Conservation (phyloP, 2,329 filamentous ascomycete species). For the Chaetomium olivaceum region DNA sequence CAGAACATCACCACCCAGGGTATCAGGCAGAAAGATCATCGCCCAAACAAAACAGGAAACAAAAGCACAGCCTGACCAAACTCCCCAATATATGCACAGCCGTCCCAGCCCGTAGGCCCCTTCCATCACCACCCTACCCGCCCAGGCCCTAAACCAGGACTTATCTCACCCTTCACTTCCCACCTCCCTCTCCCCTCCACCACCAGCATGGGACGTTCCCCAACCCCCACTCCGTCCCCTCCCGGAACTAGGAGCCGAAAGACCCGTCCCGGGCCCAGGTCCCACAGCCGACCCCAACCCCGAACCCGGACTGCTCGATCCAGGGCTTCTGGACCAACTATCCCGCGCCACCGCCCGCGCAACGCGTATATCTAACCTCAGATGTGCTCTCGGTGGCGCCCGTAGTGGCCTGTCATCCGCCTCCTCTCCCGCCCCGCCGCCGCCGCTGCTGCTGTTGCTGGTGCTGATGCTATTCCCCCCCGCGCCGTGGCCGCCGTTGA, state of each 20-base stretch:
- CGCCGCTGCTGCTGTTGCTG: neutral
- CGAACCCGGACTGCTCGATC: neutral
- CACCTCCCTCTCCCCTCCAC: neutral
- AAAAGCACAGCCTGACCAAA: neutral
- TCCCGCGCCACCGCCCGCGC: constrained; percentile 16
- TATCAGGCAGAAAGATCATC: constrained; percentile 7
- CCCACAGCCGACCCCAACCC: neutral
- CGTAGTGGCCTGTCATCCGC: constrained; percentile 10
- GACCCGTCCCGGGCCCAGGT: neutral
- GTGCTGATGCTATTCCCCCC: neutral
- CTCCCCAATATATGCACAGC: neutral
- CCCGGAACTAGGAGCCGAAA: no score
- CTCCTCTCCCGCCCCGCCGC: neutral
- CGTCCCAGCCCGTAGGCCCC: neutral
- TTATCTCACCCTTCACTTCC: neutral
- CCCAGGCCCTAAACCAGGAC: neutral
- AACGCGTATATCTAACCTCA: constrained; percentile 17
- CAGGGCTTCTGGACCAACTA: no score
- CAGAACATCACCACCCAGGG: constrained; percentile 8
- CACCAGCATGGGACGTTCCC: neutral
- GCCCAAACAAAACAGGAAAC: neutral
- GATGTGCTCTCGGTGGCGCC: constrained; percentile 28
- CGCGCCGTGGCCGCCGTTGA: no score
- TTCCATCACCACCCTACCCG: neutral
- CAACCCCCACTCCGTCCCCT: neutral